Conservation (phyloP, 257 asterid genomes). For the Fraxinus cuspidata region DNA sequence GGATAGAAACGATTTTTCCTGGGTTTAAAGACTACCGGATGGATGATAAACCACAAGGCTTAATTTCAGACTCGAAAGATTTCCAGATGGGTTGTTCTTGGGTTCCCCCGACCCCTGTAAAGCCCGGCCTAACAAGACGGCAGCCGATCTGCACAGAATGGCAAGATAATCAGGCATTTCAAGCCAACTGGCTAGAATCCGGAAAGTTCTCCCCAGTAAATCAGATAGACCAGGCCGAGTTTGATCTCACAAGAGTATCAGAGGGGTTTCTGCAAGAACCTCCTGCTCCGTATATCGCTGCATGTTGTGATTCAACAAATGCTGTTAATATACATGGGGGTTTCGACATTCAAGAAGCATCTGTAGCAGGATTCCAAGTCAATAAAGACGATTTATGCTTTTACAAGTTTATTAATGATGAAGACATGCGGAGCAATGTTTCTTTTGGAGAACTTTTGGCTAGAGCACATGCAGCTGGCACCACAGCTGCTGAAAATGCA, state of each 20-base stretch:
- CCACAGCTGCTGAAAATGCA: constrained; percentile 18
- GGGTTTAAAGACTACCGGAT: constrained; percentile 38
- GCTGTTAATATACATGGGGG: constrained; percentile 10
- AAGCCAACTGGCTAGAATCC: constrained; percentile 20
- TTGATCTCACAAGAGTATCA: constrained; percentile 3
- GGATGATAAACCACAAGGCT: constrained; percentile 46
- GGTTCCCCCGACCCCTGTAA: constrained; percentile 71
- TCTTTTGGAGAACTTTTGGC: constrained; percentile 48
- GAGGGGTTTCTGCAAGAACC: background rate
- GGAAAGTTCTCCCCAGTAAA: background rate
- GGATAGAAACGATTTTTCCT: constrained; percentile 37
- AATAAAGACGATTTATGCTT: constrained; percentile 14
- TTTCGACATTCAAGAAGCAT: constrained; percentile 11
- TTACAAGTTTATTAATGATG: constrained; percentile 22
- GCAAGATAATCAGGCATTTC: constrained; percentile 25
- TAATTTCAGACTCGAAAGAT: constrained; percentile 27
- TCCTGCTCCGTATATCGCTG: constrained; percentile 4
- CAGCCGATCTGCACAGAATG: constrained; percentile 42
- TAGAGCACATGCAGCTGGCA: constrained; percentile 41
- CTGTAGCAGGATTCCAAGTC: constrained; percentile 20
- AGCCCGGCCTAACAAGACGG: constrained; percentile 37
- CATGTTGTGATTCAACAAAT: constrained; percentile 28
- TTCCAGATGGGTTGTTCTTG: constrained; percentile 42
- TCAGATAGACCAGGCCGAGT: constrained; percentile 17
- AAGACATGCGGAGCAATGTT: constrained; percentile 31